phyloP scores from a whole-genome alignment of 1,284 basidiomycete species.

The Puccinia polysora region DNA sequence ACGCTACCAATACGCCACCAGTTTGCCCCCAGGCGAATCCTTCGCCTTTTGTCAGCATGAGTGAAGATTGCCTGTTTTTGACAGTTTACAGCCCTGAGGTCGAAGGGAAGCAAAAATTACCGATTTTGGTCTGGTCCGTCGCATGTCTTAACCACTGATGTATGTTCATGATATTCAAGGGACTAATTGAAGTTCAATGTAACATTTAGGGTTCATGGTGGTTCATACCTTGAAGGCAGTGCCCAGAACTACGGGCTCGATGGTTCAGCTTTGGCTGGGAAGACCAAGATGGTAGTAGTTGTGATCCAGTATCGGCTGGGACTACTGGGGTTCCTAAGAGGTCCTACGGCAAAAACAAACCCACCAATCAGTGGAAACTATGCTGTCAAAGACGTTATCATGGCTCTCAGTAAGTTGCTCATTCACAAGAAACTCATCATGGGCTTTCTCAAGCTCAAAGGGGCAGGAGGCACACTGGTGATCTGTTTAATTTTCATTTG shows the following conservation, averaged over 20 bases:
- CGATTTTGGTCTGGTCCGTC: slow-evolving; percentile 35
- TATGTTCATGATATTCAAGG: no score
- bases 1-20: slow-evolving; percentile 1
- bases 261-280: slow-evolving; percentile 67
- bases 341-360: neutral
- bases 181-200: no score
- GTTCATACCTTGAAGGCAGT: slow-evolving; percentile 70
- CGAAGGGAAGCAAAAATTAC: neutral
- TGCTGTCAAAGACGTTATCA: slow-evolving; percentile 66
- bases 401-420: slow-evolving; percentile 57
- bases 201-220: slow-evolving; percentile 72
- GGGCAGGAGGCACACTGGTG: neutral
- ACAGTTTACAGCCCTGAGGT: slow-evolving; percentile 27
- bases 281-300: slow-evolving; percentile 73
- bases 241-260: slow-evolving; percentile 70
- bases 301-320: slow-evolving; percentile 80
- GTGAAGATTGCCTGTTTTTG: slow-evolving; percentile 34
- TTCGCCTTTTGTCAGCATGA: neutral
- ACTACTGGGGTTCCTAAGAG: slow-evolving; percentile 64
- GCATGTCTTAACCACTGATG: no score
- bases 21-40: slow-evolving; percentile 3
- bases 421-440: slow-evolving; percentile 19
- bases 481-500: neutral
- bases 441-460: no score
- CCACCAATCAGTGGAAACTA: slow-evolving; percentile 57